Conservation (phyloP, 768 basidiomycete species). For the Chlorophyllum brunneum region DNA sequence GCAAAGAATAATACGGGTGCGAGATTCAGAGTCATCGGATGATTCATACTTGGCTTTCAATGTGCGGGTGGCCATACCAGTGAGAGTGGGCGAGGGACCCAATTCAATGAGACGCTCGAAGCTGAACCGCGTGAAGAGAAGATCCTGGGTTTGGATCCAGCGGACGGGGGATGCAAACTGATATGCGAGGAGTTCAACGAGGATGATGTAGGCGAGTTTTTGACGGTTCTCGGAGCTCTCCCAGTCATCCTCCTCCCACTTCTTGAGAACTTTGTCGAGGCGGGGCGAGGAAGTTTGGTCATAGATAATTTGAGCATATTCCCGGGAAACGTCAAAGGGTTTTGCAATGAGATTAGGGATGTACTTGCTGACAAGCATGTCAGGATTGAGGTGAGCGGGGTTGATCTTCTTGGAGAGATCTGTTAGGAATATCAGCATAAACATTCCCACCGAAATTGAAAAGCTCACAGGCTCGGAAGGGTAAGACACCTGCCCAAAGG, state of each 20-base stretch:
- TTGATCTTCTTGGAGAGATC: conserved; percentile 99
- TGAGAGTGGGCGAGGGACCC: conserved; percentile 93
- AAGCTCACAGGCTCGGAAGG: conserved; percentile 89
- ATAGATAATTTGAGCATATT: conserved; percentile 93
- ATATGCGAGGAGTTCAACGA: conserved; percentile 95
- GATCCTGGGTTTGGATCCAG: conserved; percentile 99
- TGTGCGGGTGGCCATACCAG: conserved; percentile 90
- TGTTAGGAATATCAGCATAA: conserved; percentile 24
- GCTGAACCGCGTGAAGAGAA: conserved; percentile 78
- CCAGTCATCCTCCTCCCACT: conserved; percentile 94
- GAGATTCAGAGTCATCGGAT: conserved; percentile 80
- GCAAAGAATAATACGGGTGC: conserved; percentile 79
- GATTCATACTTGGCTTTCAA: conserved; percentile 92
- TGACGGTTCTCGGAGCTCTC: conserved; percentile 77
- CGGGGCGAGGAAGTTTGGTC: conserved; percentile 95
- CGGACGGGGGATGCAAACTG: conserved; percentile 98
- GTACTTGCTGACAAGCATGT: conserved; percentile 92
- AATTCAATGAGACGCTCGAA: conserved; percentile 96
- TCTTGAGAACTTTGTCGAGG: conserved; percentile 90
- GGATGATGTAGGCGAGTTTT: conserved; percentile 91
- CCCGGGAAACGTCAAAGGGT: conserved; percentile 78
- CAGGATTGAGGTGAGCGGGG: conserved; percentile 84
- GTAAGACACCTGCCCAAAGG: conserved; percentile 97
- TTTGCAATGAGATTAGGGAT: conserved; percentile 95
- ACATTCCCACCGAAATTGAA: not conserved